Percentiles rank a stretch among this genome's conserved stretches.
Evolutionary conservation across 2,329 filamentous ascomycete genomes (phyloP).

Genomic region (Dactylella cylindrospora): DNA sequence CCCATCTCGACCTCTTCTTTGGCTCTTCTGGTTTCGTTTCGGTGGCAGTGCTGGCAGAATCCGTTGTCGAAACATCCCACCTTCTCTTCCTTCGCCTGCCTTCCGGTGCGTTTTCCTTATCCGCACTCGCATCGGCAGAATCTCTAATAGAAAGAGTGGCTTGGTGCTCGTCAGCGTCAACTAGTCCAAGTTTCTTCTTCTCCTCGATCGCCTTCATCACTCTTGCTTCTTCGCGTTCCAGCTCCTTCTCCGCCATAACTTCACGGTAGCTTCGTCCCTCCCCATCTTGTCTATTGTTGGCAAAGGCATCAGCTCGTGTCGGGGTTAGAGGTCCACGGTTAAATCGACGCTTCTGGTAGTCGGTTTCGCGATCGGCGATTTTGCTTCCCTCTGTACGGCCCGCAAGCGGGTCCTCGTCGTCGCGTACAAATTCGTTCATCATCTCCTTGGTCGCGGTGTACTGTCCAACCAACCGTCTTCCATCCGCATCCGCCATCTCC

Average conservation of each 20-base stretch:
- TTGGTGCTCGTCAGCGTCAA: slow-evolving; percentile 66
- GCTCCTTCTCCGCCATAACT: slow-evolving; percentile 83
- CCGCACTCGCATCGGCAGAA: slow-evolving; percentile 60
- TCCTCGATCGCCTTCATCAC: slow-evolving; percentile 78
- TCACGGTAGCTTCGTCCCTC: slow-evolving; percentile 80
- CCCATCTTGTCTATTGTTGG: slow-evolving; percentile 69
- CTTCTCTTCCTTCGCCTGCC: slow-evolving; percentile 69
- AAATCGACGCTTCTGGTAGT: slow-evolving; percentile 95
- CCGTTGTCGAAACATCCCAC: slow-evolving; percentile 77
- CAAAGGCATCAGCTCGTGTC: slow-evolving; percentile 81
- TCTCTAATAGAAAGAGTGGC: slow-evolving; percentile 61
- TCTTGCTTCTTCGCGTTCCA: slow-evolving; percentile 90
- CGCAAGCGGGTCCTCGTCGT: slow-evolving; percentile 86
- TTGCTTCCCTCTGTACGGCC: slow-evolving; percentile 85
- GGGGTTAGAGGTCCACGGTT: slow-evolving; percentile 77
- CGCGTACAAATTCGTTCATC: slow-evolving; percentile 89
- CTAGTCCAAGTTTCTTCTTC: slow-evolving; percentile 63
- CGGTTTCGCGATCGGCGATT: slow-evolving; percentile 89
- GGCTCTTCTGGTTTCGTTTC: slow-evolving; percentile 57
- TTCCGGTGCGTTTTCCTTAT: slow-evolving; percentile 74
- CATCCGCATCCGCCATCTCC: slow-evolving; percentile 73
- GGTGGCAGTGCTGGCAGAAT: slow-evolving; percentile 52
- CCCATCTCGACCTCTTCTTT: slow-evolving; percentile 81
- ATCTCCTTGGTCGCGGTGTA: slow-evolving; percentile 91
- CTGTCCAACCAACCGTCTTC: slow-evolving; percentile 81